Percentiles rank a stretch among this genome's conserved stretches.
Evolutionary conservation across 2,329 filamentous ascomycete species (phyloP).

Genomic region (Xylariaceae sp.): DNA sequence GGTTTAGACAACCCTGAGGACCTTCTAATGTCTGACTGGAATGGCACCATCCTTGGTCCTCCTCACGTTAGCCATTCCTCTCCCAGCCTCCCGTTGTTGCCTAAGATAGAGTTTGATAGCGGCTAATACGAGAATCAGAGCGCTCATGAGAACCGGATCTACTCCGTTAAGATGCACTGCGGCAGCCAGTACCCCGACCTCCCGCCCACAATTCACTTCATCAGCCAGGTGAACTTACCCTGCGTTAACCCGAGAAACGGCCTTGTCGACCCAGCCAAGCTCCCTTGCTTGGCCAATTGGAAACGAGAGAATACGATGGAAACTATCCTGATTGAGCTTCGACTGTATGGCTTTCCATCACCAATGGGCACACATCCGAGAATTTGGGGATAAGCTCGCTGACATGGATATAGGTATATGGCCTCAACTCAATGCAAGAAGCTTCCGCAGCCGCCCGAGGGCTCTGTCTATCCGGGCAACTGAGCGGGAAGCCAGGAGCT

Average conservation of each 20-base stretch:
- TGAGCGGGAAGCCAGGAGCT: not conserved
- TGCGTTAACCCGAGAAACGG: constrained; percentile 80
- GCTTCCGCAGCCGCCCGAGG: constrained; percentile 87
- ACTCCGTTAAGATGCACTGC: constrained; percentile 96
- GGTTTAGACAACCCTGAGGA: constrained; percentile 92
- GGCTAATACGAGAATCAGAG: constrained; percentile 50
- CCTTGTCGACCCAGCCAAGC: constrained; percentile 74
- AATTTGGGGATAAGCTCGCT: constrained; percentile 7
- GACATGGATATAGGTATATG: constrained; percentile 65
- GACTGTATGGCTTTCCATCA: constrained; percentile 50
- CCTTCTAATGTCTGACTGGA: constrained; percentile 97
- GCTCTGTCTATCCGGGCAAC: constrained; percentile 42
- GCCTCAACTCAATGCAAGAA: constrained; percentile 89
- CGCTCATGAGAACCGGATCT: constrained; percentile 97
- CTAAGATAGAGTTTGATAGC: constrained; percentile 1
- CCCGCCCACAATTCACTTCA: constrained; percentile 85
- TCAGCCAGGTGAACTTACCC: constrained; percentile 93
- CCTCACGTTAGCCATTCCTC: constrained; percentile 66
- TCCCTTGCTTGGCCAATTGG: constrained; percentile 85
- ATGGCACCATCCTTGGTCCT: constrained; percentile 92
- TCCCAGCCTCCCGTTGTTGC: not conserved
- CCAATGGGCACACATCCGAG: constrained; percentile 22
- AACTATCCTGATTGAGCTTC: constrained; percentile 79
- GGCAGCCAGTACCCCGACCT: constrained; percentile 81
- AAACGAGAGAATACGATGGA: constrained; percentile 93